phyloP scores from a whole-genome alignment of 306 rosid genomes.

The Purshia tridentata region DNA sequence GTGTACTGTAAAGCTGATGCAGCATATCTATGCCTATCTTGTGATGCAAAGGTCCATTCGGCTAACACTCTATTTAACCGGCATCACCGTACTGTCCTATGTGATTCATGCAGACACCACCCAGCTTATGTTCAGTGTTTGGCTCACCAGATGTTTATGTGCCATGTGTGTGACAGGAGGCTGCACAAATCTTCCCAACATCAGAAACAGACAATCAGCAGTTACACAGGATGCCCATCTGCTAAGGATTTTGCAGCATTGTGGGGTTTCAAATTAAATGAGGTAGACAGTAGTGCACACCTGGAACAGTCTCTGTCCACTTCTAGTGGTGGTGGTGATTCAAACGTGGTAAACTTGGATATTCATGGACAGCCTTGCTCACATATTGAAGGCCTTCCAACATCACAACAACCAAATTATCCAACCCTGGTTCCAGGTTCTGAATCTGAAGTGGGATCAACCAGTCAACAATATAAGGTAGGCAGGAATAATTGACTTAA shows the following conservation, averaged over 20 bases:
- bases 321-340: slow-evolving; percentile 46
- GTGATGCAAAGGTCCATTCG: slow-evolving; percentile 86
- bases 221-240: slow-evolving; percentile 77
- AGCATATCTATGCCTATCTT: slow-evolving; percentile 83
- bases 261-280: slow-evolving; percentile 64
- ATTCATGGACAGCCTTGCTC: slow-evolving; percentile 22
- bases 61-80: slow-evolving; percentile 74
- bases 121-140: slow-evolving; percentile 60
- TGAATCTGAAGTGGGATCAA: slow-evolving; percentile 36
- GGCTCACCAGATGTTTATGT: slow-evolving; percentile 63
- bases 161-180: slow-evolving; percentile 58
- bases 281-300: slow-evolving; percentile 38
- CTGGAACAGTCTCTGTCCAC: slow-evolving; percentile 38
- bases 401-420: slow-evolving; percentile 2
- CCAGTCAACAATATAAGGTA: slow-evolving; percentile 54
- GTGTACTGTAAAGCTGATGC: slow-evolving; percentile 85
- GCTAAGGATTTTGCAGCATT: slow-evolving; percentile 69
- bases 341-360: slow-evolving; percentile 24
- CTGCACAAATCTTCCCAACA: slow-evolving; percentile 46
- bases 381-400: slow-evolving; percentile 22
- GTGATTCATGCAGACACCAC: slow-evolving; percentile 53
- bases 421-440: slow-evolving; percentile 8
- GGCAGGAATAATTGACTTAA: too few species aligned
- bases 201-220: slow-evolving; percentile 51
- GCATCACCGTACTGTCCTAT: slow-evolving; percentile 59